Conservation (phyloP, 305 asterid genomes). For the Fraxinus baroniana region DNA sequence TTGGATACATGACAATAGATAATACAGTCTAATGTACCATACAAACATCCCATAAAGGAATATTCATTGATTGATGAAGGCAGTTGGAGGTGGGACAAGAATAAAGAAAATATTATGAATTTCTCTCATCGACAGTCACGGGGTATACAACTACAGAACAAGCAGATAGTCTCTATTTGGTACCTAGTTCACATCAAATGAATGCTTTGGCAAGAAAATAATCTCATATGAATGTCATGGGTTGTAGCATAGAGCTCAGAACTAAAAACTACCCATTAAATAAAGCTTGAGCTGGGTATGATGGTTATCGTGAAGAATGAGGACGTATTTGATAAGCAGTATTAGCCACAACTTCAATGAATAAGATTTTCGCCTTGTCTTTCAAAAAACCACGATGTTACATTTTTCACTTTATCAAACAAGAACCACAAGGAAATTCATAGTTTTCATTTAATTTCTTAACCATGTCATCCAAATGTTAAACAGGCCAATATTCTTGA, state of each 20-base stretch:
- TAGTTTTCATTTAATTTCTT: no score
- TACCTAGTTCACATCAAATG: neutral
- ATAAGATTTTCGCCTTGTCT: neutral
- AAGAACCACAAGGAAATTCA: neutral
- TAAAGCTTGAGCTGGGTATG: neutral
- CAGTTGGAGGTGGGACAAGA: neutral
- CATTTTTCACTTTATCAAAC: neutral
- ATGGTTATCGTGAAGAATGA: neutral
- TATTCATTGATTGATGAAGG: neutral
- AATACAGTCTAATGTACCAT: neutral
- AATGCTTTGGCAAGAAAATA: neutral
- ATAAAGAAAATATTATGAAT: neutral
- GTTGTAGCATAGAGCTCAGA: neutral
- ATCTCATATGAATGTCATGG: neutral
- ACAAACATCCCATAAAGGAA: neutral
- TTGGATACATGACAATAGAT: neutral
- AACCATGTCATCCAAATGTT: neutral
- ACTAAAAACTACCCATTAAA: neutral
- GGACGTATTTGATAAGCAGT: neutral
- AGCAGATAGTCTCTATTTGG: neutral
- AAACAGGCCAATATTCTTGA: neutral
- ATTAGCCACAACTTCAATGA: neutral
- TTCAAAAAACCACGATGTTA: neutral
- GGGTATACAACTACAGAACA: neutral
- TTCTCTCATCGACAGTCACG: neutral